Conservation (phyloP, 108 stramenopile genomes). For the Cyclotella cryptica region DNA sequence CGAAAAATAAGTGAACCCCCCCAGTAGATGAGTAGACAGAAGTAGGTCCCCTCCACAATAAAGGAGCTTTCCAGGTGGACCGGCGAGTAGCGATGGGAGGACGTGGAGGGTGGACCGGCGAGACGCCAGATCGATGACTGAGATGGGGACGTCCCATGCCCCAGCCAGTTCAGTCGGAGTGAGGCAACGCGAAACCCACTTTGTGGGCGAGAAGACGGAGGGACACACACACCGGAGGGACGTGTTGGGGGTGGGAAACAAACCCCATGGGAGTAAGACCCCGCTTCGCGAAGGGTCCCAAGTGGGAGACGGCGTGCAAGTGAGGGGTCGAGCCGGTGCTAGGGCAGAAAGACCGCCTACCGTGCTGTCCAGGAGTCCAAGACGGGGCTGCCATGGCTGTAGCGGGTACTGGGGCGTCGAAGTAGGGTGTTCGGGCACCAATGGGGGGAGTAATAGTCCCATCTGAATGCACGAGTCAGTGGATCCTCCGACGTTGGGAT, state of each 20-base stretch:
- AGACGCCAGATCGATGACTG: not conserved
- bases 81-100: not conserved
- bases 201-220: not conserved
- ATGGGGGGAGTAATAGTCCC: not conserved
- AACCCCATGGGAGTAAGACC: not conserved
- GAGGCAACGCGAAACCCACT: not conserved
- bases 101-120: not conserved
- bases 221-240: not conserved
- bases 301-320: too few species aligned
- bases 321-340: too few species aligned
- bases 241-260: not conserved
- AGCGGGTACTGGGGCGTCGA: not conserved
- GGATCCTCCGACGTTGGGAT: not conserved
- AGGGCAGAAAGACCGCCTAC: too few species aligned
- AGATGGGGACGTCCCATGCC: too few species aligned
- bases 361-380: too few species aligned
- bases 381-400: not conserved
- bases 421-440: not conserved
- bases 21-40: not conserved
- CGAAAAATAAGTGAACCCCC: too few species aligned
- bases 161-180: not conserved
- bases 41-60: not conserved
- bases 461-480: not conserved
- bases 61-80: not conserved
- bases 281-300: not conserved